Evolutionary conservation across 768 basidiomycete genomes (phyloP).

Genomic region (Wakefieldia striispora): DNA sequence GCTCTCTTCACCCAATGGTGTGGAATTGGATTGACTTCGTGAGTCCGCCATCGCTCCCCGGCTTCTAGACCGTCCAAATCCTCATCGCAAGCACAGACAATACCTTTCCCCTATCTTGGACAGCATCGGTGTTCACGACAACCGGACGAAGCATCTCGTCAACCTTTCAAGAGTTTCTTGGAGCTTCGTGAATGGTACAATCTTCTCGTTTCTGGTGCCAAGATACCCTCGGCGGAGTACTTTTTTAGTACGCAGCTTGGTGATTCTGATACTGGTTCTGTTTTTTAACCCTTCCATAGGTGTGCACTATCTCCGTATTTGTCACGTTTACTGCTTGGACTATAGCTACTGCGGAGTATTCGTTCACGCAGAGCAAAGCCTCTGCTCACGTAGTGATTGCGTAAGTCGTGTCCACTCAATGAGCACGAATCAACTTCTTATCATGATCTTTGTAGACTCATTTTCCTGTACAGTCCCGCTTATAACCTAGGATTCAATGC

Average conservation of each 20-base stretch:
- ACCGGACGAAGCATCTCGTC: constrained; percentile 15
- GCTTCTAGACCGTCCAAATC: no score
- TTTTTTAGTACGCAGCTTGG: constrained; percentile 12
- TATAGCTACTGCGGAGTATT: constrained; percentile 18
- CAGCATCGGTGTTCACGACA: constrained; percentile 19
- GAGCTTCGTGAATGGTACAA: constrained; percentile 6
- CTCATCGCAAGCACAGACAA: constrained; percentile 4
- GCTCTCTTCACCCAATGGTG: constrained; percentile 16
- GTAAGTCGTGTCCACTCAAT: constrained; percentile 1
- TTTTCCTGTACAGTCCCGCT: constrained; percentile 17
- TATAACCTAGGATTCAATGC: constrained; percentile 12
- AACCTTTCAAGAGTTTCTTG: constrained; percentile 13
- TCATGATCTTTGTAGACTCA: constrained; percentile 3
- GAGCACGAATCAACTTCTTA: background rate
- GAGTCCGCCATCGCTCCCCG: background rate
- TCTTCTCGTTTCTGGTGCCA: constrained; percentile 5
- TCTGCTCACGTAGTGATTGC: constrained; percentile 7
- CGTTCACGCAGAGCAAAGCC: constrained; percentile 5
- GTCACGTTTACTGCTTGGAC: constrained; percentile 17
- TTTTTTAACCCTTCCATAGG: constrained; percentile 1
- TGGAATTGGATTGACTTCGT: constrained; percentile 14
- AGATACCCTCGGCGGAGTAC: constrained; percentile 17
- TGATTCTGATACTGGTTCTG: background rate
- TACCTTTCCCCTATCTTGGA: constrained; percentile 14
- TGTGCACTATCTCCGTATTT: constrained; percentile 15